Evolutionary conservation across 1,139 yeast species (phyloP).

Genomic region (Saccharomyces hybrid): DNA sequence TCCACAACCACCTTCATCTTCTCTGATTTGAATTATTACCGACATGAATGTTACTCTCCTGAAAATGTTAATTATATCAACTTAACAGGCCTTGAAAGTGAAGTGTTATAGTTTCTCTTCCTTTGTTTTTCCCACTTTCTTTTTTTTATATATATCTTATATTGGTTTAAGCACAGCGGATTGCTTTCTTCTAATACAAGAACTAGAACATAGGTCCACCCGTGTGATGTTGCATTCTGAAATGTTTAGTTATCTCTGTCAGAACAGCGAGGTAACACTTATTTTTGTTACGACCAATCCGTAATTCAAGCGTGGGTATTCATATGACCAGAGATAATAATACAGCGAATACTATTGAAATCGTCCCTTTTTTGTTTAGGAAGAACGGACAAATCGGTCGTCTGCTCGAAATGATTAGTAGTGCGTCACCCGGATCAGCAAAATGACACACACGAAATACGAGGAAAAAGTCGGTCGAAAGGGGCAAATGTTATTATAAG

Average conservation of each 20-base stretch:
- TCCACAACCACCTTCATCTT: background rate
- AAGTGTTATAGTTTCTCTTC: background rate
- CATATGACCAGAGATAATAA: background rate
- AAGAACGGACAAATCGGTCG: background rate
- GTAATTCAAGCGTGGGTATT: background rate
- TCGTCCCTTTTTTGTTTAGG: background rate
- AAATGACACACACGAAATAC: background rate
- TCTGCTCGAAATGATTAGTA: background rate
- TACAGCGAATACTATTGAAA: background rate
- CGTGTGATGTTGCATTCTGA: background rate
- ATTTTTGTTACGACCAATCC: too few relatives aligned
- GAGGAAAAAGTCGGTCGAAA: background rate
- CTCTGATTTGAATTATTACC: background rate
- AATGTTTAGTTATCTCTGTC: background rate
- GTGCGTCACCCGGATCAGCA: background rate
- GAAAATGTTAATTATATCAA: background rate
- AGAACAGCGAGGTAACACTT: background rate
- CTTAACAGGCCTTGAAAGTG: background rate
- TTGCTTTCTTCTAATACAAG: background rate
- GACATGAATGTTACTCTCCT: background rate
- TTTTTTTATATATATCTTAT: background rate
- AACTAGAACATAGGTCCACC: background rate
- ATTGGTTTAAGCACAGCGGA: background rate
- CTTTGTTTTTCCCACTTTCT: background rate
- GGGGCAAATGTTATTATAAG: background rate